Evolutionary conservation across 1,139 yeast species (phyloP), one percentile per base, ranked within the genome.

Genomic region (Chernovozyma aurita): DNA sequence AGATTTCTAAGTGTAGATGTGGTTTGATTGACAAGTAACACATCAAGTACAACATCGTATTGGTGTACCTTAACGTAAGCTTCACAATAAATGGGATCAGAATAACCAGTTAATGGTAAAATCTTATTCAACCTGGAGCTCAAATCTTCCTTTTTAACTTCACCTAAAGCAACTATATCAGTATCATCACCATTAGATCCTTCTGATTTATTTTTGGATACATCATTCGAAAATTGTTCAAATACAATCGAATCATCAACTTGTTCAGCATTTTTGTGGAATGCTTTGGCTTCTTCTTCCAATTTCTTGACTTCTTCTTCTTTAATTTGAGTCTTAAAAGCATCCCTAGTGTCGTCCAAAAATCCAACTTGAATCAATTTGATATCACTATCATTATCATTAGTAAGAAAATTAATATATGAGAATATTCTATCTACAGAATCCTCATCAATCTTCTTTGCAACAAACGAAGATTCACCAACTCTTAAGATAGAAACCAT

Each of bases 31-130:
- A 94, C 97, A 48, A 94, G 70, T 55, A 94, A 69, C 18, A 94
- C 97, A 53, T 94, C 98, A 52, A 94, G 73, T 0, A 88, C 92
- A 50, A 94, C 95, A 59, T 94, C 98, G 59, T 85, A 92, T 62
- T 94, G 98, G 52, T 92, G 95, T 17, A 88, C 94, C 48, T 86
- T 86, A 47, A 94, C 86, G 53, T 84, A 86, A 0, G 97, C 98
- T 63, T 94, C 99, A 4, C 96, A 97, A 55, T 94, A 94, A 28
- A 94, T 95, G 18, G 98, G 95, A 58, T 94, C 99, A 1, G 96
- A 85, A 62, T 88, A 94, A 26, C 99, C 99, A 22, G 98, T 92
- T 47, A 94, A 76, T 59, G 87, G 97, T 38, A 88, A 81, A 50
- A 94, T 86, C 60, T 86, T 87, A 58, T 80, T 84, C 53, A 94